phyloP scores from a whole-genome alignment of 177 flowering plant genomes.

The Vitis hybrid region DNA sequence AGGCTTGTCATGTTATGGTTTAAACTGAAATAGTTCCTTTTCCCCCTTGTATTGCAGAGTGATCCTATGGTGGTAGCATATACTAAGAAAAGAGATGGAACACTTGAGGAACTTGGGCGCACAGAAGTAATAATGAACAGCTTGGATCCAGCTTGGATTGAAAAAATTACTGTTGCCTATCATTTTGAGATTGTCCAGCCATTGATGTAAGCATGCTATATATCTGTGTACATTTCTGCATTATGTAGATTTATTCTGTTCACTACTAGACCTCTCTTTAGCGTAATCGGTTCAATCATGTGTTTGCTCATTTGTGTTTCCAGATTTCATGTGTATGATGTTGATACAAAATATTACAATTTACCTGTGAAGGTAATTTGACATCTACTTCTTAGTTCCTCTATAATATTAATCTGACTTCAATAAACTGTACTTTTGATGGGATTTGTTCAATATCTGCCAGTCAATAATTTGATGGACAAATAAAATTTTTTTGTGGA shows the following conservation, averaged over 20 bases:
- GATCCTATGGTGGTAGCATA: conserved; percentile 78
- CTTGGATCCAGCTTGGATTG: conserved; percentile 70
- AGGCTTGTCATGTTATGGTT: not conserved
- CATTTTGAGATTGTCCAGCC: conserved; percentile 79
- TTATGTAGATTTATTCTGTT: not conserved
- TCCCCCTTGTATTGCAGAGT: conserved; percentile 45
- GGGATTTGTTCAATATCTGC: too few species aligned
- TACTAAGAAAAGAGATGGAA: conserved; percentile 56
- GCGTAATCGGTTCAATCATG: too few species aligned
- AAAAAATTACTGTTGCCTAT: conserved; percentile 52
- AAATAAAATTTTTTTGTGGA: too few species aligned
- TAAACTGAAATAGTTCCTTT: not conserved
- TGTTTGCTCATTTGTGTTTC: too few species aligned
- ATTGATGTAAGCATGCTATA: conserved; percentile 47
- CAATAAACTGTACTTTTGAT: too few species aligned
- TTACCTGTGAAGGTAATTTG: conserved; percentile 57
- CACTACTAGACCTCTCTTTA: not conserved
- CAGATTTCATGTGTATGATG: too few species aligned
- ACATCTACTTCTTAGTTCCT: not conserved
- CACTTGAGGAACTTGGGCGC: conserved; percentile 73
- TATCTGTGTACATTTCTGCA: not conserved
- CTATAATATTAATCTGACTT: not conserved
- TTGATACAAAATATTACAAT: conserved; percentile 38
- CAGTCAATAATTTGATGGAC: too few species aligned
- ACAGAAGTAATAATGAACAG: conserved; percentile 77